Conservation (phyloP, 306 rosid genomes). For the barrel medic (Medicago truncatula) region MtrunA17r5.0-ANR NC_053044.1:37661001-37661500, state of each 20-base stretch:
- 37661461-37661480: neutral
- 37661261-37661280: neutral
- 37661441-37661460: neutral
- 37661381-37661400: neutral
- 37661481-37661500: conserved; percentile 3
- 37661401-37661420: neutral
- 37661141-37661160: conserved; percentile 14
- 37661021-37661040: conserved; percentile 86
- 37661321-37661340: conserved; percentile 1
- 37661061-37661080: conserved; percentile 99
- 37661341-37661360: neutral
- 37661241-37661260: neutral
- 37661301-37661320: neutral
- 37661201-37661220: conserved; percentile 14
- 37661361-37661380: neutral
- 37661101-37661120: conserved; percentile 93
- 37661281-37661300: neutral
- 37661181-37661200: neutral
- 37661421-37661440: conserved; percentile 8
- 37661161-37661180: conserved; percentile 4
- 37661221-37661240: neutral
- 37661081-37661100: conserved; percentile 98
- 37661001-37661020: conserved; percentile 89
- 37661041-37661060: conserved; percentile 85
- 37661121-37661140: conserved; percentile 61